These are phyloP conservation scores for Corymbia citriodora DNA, from an alignment of 441 rosid species.

Conservation along the genomic window DNA sequence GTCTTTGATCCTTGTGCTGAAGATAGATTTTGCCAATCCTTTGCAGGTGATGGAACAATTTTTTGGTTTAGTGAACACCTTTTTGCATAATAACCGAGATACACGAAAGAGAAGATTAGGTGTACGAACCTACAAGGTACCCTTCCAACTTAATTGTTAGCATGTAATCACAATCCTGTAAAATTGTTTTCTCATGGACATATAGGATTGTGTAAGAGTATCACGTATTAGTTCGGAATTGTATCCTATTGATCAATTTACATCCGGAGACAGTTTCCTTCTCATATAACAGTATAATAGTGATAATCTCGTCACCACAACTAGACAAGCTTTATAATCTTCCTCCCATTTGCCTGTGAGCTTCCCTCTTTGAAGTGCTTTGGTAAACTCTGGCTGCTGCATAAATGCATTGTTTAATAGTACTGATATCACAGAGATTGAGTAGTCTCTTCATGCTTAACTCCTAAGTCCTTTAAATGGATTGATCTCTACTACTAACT, in stretches of 20 bases:
- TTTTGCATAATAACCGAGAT: constrained; percentile 75
- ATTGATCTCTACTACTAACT: not conserved
- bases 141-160: not conserved
- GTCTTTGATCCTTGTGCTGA: not conserved
- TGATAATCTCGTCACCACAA: not conserved
- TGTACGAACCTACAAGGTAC: constrained; percentile 95
- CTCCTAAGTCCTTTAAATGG: not conserved
- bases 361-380: not conserved
- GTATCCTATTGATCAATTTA: not conserved
- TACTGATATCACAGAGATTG: not conserved
- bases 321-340: not conserved
- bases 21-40: constrained; percentile 1
- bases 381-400: not conserved
- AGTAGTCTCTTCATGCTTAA: not conserved
- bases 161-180: not conserved
- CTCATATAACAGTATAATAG: not conserved
- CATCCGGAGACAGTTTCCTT: not conserved
- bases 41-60: constrained; percentile 99
- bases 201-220: not conserved
- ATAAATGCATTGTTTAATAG: not conserved
- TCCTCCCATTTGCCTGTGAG: not conserved
- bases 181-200: not conserved
- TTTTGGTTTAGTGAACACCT: constrained; percentile 92
- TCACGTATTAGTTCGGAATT: not conserved
- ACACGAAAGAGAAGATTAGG: constrained; percentile 90